Conservation (phyloP, 2,329 filamentous ascomycete genomes). For the Neoscytalidium dimidiatum region DNA sequence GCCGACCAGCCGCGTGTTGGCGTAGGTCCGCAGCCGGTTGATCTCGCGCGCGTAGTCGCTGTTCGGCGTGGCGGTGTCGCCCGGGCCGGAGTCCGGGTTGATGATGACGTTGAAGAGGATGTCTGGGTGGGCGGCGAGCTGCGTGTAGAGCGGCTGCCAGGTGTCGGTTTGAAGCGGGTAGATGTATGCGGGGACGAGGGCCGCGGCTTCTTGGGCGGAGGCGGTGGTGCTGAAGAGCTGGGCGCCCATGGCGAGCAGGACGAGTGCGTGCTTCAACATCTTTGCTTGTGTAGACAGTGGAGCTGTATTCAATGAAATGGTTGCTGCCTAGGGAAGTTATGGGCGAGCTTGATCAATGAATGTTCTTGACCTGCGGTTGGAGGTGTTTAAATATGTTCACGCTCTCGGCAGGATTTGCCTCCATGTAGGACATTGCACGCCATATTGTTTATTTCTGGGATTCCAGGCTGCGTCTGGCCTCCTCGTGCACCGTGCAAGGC, state of each 20-base stretch:
- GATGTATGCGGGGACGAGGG: slow-evolving; percentile 1
- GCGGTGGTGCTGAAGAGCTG: background rate
- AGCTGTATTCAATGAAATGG: background rate
- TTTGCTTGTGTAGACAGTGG: background rate
- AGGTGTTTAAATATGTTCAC: background rate
- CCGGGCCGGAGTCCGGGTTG: background rate
- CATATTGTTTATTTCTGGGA: background rate
- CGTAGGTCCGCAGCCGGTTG: slow-evolving; percentile 51
- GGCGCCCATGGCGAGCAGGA: background rate
- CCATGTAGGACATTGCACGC: background rate
- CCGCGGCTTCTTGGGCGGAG: background rate
- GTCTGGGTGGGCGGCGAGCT: background rate
- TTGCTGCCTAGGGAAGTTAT: background rate
- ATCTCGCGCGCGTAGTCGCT: background rate
- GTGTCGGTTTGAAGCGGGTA: background rate
- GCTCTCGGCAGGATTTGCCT: background rate
- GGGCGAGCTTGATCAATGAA: background rate
- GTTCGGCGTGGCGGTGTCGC: background rate
- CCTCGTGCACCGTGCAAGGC: background rate
- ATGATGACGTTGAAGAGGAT: slow-evolving; percentile 1
- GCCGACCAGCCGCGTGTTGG: slow-evolving; percentile 55
- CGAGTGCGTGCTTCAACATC: background rate
- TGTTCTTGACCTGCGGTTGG: background rate
- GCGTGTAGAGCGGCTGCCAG: background rate
- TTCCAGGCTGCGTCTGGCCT: background rate